phyloP scores from a whole-genome alignment of 768 basidiomycete species.

The Baorangia bicolor region DNA sequence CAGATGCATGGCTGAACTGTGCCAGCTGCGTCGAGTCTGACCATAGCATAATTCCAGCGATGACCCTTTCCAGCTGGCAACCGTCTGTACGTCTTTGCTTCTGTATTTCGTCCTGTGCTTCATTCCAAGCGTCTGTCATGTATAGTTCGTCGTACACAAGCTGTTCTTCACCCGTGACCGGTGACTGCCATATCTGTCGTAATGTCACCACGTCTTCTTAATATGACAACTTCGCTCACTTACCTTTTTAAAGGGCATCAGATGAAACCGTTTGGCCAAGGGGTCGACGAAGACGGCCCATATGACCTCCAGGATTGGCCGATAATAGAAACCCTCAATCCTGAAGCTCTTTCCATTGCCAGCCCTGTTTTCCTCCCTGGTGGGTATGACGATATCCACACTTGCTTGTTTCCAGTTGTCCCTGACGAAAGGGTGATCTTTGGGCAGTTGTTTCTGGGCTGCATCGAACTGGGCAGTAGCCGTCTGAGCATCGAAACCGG shows the following conservation, averaged over 20 bases:
- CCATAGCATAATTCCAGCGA: constrained; percentile 21
- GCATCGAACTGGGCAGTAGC: background rate
- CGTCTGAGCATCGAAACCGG: background rate
- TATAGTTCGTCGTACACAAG: constrained; percentile 20
- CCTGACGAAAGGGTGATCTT: background rate
- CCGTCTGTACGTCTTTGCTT: constrained; percentile 5
- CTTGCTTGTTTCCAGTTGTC: background rate
- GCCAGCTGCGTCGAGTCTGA: constrained; percentile 19
- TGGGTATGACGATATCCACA: background rate
- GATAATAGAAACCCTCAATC: background rate
- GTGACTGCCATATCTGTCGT: no score
- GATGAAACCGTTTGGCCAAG: background rate
- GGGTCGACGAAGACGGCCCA: background rate
- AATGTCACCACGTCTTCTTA: no score
- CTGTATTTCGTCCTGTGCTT: constrained; percentile 22
- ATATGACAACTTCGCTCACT: no score
- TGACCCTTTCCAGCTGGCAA: constrained; percentile 14
- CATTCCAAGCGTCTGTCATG: constrained; percentile 16
- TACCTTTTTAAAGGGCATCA: no score
- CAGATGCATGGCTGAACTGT: constrained; percentile 14
- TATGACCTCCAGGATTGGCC: background rate
- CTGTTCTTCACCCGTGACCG: no score
- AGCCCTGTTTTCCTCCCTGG: background rate
- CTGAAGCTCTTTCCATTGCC: background rate
- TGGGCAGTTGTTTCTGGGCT: background rate